Conservation (phyloP, 257 asterid species). For the Rubia yunnanensis region DNA sequence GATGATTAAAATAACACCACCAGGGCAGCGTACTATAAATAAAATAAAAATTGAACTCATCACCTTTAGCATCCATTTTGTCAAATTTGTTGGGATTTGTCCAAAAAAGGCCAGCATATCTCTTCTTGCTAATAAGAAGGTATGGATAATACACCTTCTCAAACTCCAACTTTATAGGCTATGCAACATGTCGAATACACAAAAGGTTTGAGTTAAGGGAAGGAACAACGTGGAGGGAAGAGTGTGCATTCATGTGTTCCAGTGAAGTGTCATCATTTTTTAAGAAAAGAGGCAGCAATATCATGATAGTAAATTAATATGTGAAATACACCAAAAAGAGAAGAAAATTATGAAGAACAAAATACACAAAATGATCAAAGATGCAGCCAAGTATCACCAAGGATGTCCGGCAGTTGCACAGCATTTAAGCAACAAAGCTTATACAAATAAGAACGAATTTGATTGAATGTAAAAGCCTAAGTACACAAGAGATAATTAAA, state of each 20-base stretch:
- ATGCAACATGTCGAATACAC: conserved; percentile 16
- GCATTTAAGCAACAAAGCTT: not conserved
- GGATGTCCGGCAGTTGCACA: not conserved
- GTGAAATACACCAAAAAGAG: not conserved
- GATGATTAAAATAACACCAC: not conserved
- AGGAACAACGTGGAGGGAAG: not conserved
- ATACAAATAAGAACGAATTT: not conserved
- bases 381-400: not conserved
- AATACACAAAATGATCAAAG: not conserved
- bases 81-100: conserved; percentile 87
- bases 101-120: conserved; percentile 99
- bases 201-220: not conserved
- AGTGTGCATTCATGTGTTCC: not conserved
- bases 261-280: not conserved
- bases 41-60: conserved; percentile 17
- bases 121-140: conserved; percentile 92
- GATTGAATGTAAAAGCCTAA: not conserved
- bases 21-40: not conserved
- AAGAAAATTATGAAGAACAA: not conserved
- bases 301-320: not conserved
- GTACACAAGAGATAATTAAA: not conserved
- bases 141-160: conserved; percentile 97
- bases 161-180: conserved; percentile 96
- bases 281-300: not conserved
- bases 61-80: conserved; percentile 99